A percentile compares a stretch with the other conserved stretches of the same genome.
phyloP scores from a whole-genome alignment of 2,329 filamentous ascomycete species.

The Phaeosphaeria sp. region DNA sequence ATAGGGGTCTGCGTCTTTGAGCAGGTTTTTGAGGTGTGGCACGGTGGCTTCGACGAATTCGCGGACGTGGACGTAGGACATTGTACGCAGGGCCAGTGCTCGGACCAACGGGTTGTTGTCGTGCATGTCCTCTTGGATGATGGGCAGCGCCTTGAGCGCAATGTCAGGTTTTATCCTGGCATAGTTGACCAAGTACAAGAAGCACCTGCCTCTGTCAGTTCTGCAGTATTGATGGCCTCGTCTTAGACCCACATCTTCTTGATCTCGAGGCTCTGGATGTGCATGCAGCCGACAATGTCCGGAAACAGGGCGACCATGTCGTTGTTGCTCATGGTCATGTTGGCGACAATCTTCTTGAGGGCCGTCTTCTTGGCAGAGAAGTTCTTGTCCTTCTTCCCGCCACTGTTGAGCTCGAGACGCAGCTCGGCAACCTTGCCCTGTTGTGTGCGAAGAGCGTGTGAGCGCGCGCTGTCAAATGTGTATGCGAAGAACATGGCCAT shows the following conservation, averaged over 20 bases:
- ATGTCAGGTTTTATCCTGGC: constrained; percentile 92
- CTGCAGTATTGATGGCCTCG: background rate
- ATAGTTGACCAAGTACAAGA: constrained; percentile 96
- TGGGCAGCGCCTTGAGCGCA: constrained; percentile 89
- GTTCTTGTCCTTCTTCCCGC: constrained; percentile 98
- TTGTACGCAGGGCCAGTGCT: constrained; percentile 88
- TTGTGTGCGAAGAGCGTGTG: constrained; percentile 55
- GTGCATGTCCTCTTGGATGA: constrained; percentile 90
- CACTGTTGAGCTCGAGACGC: constrained; percentile 89
- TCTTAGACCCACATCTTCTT: constrained; percentile 87
- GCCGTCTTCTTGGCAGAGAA: constrained; percentile 94
- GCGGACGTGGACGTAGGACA: constrained; percentile 95
- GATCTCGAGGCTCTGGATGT: constrained; percentile 91
- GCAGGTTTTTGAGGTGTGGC: constrained; percentile 78
- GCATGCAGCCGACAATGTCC: constrained; percentile 95
- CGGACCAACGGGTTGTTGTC: constrained; percentile 91
- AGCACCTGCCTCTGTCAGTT: constrained; percentile 73
- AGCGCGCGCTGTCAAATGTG: constrained; percentile 53
- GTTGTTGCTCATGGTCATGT: constrained; percentile 99
- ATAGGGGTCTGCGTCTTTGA: constrained; percentile 89
- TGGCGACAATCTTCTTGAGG: constrained; percentile 98
- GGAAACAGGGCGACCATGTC: constrained; percentile 98
- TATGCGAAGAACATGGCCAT: constrained; percentile 50
- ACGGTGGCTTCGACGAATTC: constrained; percentile 95
- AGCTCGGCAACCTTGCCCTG: constrained; percentile 99